These are phyloP conservation scores for Coffea humblotiana DNA, from an alignment of 305 asterid genomes.

Conservation along the genomic window DNA sequence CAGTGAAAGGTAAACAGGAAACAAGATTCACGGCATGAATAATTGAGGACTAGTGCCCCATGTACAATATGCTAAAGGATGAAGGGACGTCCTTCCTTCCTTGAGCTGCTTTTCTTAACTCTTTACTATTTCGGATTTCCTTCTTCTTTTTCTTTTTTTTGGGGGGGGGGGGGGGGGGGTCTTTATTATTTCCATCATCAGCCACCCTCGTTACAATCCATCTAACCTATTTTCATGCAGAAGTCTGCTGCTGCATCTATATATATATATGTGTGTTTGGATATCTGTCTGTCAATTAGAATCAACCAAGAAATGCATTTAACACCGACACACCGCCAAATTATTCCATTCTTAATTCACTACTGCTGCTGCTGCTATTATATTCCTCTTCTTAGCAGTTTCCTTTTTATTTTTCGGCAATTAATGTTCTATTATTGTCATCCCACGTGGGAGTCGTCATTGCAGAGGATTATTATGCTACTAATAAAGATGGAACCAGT, in stretches of 20 bases:
- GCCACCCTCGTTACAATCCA: background rate
- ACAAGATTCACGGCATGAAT: conserved; percentile 30
- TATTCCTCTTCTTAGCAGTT: conserved; percentile 25
- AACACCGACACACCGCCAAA: conserved; percentile 37
- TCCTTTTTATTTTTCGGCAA: conserved; percentile 16
- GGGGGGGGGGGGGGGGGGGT: too few relatives aligned
- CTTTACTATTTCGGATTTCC: too few relatives aligned
- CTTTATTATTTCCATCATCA: background rate
- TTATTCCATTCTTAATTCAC: conserved; percentile 21
- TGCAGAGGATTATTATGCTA: background rate
- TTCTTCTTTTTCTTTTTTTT: too few relatives aligned
- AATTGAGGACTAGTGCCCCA: background rate
- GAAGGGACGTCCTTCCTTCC: background rate
- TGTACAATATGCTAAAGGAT: background rate
- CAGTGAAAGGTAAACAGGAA: conserved; percentile 22
- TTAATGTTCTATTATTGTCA: conserved; percentile 33
- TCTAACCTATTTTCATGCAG: conserved; percentile 15
- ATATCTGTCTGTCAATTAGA: background rate
- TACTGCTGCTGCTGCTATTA: background rate
- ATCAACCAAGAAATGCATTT: conserved; percentile 1
- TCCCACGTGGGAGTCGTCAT: conserved; percentile 33
- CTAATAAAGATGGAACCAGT: background rate
- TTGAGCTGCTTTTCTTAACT: background rate
- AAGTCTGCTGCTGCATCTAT: conserved; percentile 13
- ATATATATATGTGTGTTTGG: too few relatives aligned